Conservation (phyloP, 176 grass and related monocot genomes). For the Leersia perrieri region DNA sequence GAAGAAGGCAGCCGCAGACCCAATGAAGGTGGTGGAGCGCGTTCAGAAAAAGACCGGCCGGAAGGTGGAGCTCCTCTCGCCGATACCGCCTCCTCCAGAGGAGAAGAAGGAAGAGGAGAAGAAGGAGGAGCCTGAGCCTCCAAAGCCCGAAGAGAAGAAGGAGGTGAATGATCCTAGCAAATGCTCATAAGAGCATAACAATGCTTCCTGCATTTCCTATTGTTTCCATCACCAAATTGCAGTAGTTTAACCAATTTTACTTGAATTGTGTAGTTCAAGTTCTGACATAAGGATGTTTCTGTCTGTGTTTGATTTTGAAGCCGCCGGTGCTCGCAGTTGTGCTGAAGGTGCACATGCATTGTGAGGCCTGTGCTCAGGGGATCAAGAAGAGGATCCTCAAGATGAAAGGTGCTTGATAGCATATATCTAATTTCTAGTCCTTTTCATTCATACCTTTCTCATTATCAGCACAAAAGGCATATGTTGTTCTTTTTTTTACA, state of each 20-base stretch:
- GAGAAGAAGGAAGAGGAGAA: slow-evolving; percentile 73
- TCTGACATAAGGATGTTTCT: slow-evolving; percentile 9
- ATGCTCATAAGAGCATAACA: background rate
- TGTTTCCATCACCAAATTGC: background rate
- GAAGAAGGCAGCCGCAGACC: slow-evolving; percentile 78
- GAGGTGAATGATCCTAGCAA: slow-evolving; percentile 28
- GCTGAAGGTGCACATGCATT: slow-evolving; percentile 88
- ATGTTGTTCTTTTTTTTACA: background rate
- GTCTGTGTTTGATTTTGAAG: slow-evolving; percentile 29
- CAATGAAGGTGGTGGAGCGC: slow-evolving; percentile 85
- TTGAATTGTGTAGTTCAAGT: background rate
- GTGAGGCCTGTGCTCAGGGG: slow-evolving; percentile 70
- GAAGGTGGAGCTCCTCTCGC: slow-evolving; percentile 83
- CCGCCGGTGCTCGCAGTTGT: slow-evolving; percentile 56
- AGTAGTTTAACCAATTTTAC: background rate
- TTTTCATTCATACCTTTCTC: background rate
- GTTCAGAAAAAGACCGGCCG: slow-evolving; percentile 88
- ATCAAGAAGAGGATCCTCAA: slow-evolving; percentile 80
- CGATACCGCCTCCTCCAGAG: slow-evolving; percentile 40
- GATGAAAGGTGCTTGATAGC: slow-evolving; percentile 70
- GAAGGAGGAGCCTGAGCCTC: slow-evolving; percentile 37
- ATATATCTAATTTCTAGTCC: background rate
- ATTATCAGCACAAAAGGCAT: background rate
- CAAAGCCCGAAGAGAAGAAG: slow-evolving; percentile 55
- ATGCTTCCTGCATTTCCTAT: background rate